phyloP scores from a whole-genome alignment of 306 rosid species.

The Crotalaria pallida region DNA sequence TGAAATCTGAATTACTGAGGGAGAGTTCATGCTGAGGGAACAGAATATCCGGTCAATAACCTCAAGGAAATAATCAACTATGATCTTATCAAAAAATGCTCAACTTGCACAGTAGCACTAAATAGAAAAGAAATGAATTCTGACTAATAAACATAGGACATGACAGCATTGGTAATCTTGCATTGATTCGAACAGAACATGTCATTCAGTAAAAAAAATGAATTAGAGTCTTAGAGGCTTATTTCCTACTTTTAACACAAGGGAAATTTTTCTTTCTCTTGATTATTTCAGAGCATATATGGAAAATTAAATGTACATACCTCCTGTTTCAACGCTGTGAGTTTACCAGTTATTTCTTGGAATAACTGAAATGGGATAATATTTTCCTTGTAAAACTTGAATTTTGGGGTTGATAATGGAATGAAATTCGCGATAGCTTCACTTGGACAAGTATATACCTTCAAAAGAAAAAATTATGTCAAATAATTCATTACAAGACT shows the following conservation, averaged over 20 bases:
- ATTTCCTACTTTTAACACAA: too few relatives aligned
- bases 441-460: conserved; percentile 77
- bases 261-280: too few relatives aligned
- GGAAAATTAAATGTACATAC: conserved; percentile 42
- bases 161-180: background rate
- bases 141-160: background rate
- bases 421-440: conserved; percentile 61
- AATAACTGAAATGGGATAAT: conserved; percentile 30
- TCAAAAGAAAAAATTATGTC: conserved; percentile 15
- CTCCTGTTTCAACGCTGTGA: conserved; percentile 41
- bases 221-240: too few relatives aligned
- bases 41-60: conserved; percentile 29
- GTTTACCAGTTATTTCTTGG: conserved; percentile 11
- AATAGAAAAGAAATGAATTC: background rate
- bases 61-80: conserved; percentile 19
- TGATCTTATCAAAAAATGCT: background rate
- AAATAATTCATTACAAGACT: background rate
- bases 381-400: conserved; percentile 37
- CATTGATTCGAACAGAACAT: too few relatives aligned
- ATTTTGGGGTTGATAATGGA: conserved; percentile 64
- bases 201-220: too few relatives aligned
- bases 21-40: conserved; percentile 45
- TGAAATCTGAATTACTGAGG: conserved; percentile 32
- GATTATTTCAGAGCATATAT: too few relatives aligned
- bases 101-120: background rate